phyloP scores from a whole-genome alignment of 441 rosid genomes.

The Erodium moschatum region DNA sequence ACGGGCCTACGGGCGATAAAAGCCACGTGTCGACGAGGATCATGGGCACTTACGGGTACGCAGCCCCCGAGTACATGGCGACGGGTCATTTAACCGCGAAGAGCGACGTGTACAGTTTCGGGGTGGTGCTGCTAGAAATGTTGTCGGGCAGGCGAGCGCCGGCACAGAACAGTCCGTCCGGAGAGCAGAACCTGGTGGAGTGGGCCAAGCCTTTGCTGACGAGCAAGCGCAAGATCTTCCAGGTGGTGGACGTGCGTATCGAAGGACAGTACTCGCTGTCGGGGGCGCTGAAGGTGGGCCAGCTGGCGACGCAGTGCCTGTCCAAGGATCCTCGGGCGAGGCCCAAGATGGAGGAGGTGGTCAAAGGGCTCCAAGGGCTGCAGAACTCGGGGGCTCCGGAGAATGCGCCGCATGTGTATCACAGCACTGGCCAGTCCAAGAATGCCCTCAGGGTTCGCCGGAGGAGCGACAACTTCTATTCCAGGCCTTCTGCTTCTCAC shows the following conservation, averaged over 20 bases:
- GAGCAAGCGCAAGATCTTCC: conserved; percentile 48
- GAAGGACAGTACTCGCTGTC: conserved; percentile 48
- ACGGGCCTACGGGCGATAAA: conserved; percentile 79
- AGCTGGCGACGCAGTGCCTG: conserved; percentile 48
- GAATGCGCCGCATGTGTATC: conserved; percentile 2
- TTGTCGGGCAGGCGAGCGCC: conserved; percentile 52
- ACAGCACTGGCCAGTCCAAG: background rate
- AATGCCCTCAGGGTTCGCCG: background rate
- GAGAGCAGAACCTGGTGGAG: conserved; percentile 57
- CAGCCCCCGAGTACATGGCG: conserved; percentile 82
- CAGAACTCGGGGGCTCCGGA: conserved; percentile 28
- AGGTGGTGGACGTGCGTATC: conserved; percentile 51
- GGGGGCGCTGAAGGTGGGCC: conserved; percentile 40
- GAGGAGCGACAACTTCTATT: conserved; percentile 2
- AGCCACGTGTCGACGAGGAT: conserved; percentile 81
- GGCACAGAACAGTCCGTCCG: conserved; percentile 52
- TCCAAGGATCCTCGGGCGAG: conserved; percentile 35
- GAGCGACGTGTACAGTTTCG: conserved; percentile 53
- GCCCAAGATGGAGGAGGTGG: conserved; percentile 45
- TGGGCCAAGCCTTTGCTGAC: conserved; percentile 63
- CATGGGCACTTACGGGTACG: conserved; percentile 84
- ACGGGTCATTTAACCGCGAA: conserved; percentile 67
- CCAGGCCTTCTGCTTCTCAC: conserved; percentile 19
- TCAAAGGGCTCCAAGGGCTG: conserved; percentile 40
- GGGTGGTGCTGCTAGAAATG: conserved; percentile 54